These are phyloP conservation scores for Aspergillus phoenicis DNA, from an alignment of 2,329 filamentous ascomycete genomes.

Conservation along the genomic window DNA sequence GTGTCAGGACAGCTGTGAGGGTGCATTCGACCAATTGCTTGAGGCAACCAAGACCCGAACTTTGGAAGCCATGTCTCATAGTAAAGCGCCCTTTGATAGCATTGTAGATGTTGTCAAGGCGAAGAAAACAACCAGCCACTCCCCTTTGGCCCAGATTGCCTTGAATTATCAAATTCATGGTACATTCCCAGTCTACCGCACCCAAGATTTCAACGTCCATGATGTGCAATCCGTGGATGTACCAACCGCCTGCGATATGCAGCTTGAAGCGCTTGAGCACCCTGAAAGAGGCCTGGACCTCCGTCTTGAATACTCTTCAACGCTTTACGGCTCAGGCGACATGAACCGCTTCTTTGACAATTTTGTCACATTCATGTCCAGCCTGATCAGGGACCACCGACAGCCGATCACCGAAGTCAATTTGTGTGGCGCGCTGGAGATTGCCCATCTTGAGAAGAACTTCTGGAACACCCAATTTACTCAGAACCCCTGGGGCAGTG, in stretches of 20 bases:
- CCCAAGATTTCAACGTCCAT: neutral
- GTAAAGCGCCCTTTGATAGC: neutral
- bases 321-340: neutral
- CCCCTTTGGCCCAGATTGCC: no score
- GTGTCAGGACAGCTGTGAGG: neutral
- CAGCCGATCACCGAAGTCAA: neutral
- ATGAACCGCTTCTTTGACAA: neutral
- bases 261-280: neutral
- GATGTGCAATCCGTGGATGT: neutral
- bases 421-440: neutral
- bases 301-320: neutral
- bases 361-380: neutral
- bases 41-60: neutral
- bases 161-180: no score
- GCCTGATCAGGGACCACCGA: neutral
- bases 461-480: neutral
- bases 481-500: no score
- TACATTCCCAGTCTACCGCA: neutral
- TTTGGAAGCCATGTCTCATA: neutral
- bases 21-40: neutral
- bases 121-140: neutral
- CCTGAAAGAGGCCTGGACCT: neutral
- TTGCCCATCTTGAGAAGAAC: neutral
- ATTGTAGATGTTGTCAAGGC: neutral
- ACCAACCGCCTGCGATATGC: neutral